Conservation (phyloP, 345 rosid genomes). For the Salix suchowensis region DNA sequence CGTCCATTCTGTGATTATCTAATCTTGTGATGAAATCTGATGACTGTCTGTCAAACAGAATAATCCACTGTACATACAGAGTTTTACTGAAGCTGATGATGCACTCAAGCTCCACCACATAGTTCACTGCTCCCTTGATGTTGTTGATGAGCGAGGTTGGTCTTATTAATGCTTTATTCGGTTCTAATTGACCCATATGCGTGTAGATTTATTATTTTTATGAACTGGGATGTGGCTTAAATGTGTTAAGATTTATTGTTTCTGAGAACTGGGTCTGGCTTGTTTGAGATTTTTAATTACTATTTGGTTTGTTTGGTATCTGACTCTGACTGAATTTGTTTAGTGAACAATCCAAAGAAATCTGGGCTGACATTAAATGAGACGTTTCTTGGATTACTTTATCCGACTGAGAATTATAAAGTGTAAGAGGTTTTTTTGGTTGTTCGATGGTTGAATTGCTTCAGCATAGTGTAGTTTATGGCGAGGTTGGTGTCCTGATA, state of each 20-base stretch:
- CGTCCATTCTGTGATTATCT: background rate
- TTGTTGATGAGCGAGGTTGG: constrained; percentile 89
- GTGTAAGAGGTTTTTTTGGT: constrained; percentile 48
- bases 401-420: constrained; percentile 89
- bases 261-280: background rate
- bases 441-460: background rate
- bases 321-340: constrained; percentile 7
- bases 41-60: constrained; percentile 36
- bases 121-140: constrained; percentile 94
- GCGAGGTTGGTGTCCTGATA: background rate
- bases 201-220: background rate
- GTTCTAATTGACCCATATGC: background rate
- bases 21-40: constrained; percentile 11
- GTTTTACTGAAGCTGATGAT: constrained; percentile 92
- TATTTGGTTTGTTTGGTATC: background rate
- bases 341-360: constrained; percentile 92
- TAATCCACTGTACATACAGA: constrained; percentile 92
- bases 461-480: background rate
- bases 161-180: background rate
- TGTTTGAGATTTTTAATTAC: background rate
- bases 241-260: background rate
- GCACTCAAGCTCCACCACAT: constrained; percentile 95
- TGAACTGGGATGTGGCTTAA: background rate
- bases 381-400: constrained; percentile 86
- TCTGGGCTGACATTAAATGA: constrained; percentile 76